phyloP scores from a whole-genome alignment of 306 rosid species.

The Cucurbita ficifolia region DNA sequence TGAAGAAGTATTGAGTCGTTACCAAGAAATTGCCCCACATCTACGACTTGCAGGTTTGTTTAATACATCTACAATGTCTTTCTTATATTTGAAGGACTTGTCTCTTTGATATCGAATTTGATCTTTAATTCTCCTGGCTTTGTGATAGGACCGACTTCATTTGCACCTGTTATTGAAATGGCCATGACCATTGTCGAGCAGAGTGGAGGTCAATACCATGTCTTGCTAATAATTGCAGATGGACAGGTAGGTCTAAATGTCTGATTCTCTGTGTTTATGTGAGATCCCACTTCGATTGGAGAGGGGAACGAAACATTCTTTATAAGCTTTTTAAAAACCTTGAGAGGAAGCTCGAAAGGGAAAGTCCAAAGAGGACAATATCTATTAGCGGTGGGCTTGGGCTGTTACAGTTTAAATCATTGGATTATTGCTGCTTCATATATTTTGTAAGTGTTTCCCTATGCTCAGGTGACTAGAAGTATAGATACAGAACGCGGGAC shows the following conservation, averaged over 20 bases:
- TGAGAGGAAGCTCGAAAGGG: no score
- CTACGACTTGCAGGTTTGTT: slow-evolving; percentile 72
- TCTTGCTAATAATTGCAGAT: slow-evolving; percentile 59
- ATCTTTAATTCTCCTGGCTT: not conserved
- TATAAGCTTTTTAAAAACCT: no score
- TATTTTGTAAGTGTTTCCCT: not conserved
- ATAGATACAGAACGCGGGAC: slow-evolving; percentile 54
- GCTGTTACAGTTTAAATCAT: no score
- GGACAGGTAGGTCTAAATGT: slow-evolving; percentile 56
- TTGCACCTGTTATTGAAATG: slow-evolving; percentile 86
- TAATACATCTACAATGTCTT: not conserved
- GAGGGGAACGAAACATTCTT: no score
- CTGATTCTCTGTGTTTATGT: not conserved
- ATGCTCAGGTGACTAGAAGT: slow-evolving; percentile 77
- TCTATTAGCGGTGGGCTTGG: no score
- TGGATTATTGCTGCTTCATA: not conserved
- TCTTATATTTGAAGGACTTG: not conserved
- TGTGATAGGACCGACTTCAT: slow-evolving; percentile 81
- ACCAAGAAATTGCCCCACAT: slow-evolving; percentile 64
- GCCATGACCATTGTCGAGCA: slow-evolving; percentile 89
- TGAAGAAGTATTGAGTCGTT: slow-evolving; percentile 75
- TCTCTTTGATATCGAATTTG: not conserved
- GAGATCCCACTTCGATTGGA: no score
- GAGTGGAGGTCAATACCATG: slow-evolving; percentile 80
- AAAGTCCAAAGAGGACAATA: no score